Evolutionary conservation across 2,329 filamentous ascomycete genomes (phyloP).

Genomic region (Harringtonia lauricola): DNA sequence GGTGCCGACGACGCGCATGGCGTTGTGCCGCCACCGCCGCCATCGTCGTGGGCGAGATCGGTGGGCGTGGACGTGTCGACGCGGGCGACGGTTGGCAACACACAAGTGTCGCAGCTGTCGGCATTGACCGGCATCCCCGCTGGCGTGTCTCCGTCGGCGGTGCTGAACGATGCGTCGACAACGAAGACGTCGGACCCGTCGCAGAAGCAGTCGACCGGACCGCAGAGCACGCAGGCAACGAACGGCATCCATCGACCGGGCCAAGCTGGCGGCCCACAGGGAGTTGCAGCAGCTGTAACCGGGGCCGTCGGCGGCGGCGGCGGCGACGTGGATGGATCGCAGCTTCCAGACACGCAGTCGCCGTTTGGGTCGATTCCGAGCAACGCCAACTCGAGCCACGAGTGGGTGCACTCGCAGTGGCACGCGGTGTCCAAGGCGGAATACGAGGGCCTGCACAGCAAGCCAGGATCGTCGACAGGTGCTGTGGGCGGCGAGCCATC

Average conservation of each 20-base stretch:
- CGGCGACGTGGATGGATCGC: slow-evolving; percentile 31
- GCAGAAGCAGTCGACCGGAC: slow-evolving; percentile 43
- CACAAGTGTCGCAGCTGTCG: slow-evolving; percentile 54
- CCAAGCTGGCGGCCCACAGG: background rate
- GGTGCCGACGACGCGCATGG: slow-evolving; percentile 37
- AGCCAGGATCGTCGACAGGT: background rate
- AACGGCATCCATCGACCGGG: slow-evolving; percentile 43
- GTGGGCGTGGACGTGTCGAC: slow-evolving; percentile 22
- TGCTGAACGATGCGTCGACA: slow-evolving; percentile 78
- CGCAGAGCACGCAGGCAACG: slow-evolving; percentile 58
- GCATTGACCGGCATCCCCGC: slow-evolving; percentile 45
- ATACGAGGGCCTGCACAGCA: slow-evolving; percentile 21
- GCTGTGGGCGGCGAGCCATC: no score
- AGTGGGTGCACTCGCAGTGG: slow-evolving; percentile 50
- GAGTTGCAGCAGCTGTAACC: background rate
- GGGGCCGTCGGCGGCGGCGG: background rate
- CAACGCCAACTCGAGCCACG: slow-evolving; percentile 29
- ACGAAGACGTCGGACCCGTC: slow-evolving; percentile 80
- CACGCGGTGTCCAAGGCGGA: slow-evolving; percentile 28
- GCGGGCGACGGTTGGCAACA: slow-evolving; percentile 33
- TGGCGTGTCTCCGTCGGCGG: slow-evolving; percentile 45
- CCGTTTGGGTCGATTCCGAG: slow-evolving; percentile 22
- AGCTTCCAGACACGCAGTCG: slow-evolving; percentile 45
- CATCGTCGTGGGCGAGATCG: slow-evolving; percentile 24
- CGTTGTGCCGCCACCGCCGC: no score